Conservation (phyloP, 2,329 filamentous ascomycete genomes). For the Sclerotinia spermophila region DNA sequence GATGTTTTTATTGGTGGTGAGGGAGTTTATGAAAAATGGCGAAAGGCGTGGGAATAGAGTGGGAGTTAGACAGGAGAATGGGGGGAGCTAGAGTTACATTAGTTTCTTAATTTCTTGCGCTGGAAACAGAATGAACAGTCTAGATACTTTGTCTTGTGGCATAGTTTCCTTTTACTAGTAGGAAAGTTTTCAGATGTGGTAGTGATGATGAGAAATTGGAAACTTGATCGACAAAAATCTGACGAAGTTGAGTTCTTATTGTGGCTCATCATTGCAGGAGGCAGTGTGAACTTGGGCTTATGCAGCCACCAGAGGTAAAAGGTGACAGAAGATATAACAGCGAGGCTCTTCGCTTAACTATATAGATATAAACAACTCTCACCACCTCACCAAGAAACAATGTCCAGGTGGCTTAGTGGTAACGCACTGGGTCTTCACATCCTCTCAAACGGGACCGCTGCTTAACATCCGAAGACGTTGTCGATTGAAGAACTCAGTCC, state of each 20-base stretch:
- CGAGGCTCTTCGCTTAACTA: background rate
- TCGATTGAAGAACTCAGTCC: background rate
- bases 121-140: background rate
- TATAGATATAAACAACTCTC: background rate
- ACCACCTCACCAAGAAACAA: background rate
- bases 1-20: background rate
- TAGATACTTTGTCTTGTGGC: background rate
- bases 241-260: background rate
- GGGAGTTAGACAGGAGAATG: background rate
- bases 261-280: background rate
- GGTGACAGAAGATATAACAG: background rate
- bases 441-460: background rate
- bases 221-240: background rate
- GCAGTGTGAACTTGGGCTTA: background rate
- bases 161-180: background rate
- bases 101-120: background rate
- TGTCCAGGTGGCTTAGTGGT: background rate
- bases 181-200: background rate
- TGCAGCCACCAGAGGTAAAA: background rate
- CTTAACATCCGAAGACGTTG: background rate
- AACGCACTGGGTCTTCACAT: background rate
- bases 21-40: background rate
- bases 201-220: background rate
- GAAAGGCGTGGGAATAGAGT: background rate
- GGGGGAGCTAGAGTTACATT: background rate